Conservation (phyloP, 1,284 basidiomycete genomes). For the Ganoderma sp. region DNA sequence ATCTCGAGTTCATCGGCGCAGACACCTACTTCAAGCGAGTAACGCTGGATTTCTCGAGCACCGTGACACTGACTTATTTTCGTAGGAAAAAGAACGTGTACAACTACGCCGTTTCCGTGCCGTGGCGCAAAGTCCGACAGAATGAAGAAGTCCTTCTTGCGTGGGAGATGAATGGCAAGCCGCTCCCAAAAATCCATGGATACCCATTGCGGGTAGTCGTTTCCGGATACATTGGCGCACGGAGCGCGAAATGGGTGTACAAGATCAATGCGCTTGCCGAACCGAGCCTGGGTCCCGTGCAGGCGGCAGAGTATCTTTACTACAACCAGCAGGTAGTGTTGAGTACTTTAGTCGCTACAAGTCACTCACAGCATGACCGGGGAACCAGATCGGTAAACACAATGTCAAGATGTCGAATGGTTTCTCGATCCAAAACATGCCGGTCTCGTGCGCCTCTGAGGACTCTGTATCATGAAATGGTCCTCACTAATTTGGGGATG, state of each 20-base stretch:
- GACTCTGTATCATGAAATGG: neutral
- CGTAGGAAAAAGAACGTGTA: conserved; percentile 54
- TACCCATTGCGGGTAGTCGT: conserved; percentile 59
- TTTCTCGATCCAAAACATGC: conserved; percentile 61
- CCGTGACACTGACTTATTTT: neutral
- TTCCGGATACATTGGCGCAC: conserved; percentile 63
- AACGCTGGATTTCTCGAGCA: neutral
- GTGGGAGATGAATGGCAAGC: conserved; percentile 64
- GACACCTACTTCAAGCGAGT: conserved; percentile 64
- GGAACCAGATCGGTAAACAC: conserved; percentile 55
- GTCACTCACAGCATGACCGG: neutral
- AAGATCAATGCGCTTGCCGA: conserved; percentile 56
- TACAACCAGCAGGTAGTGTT: conserved; percentile 49
- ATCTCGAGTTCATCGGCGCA: conserved; percentile 62
- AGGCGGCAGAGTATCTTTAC: conserved; percentile 60
- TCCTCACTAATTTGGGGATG: no score
- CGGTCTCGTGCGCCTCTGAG: conserved; percentile 52
- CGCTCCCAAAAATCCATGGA: conserved; percentile 61
- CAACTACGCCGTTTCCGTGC: conserved; percentile 63
- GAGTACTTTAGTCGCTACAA: conserved; percentile 5
- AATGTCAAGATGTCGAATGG: conserved; percentile 56
- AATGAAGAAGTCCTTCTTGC: conserved; percentile 61
- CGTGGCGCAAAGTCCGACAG: conserved; percentile 55
- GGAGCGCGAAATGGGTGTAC: conserved; percentile 64
- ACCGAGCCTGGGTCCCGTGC: conserved; percentile 58